Base-by-base conservation (phyloP, 805 yeast genomes). In the Cyberlindnera saturnus region DNA sequence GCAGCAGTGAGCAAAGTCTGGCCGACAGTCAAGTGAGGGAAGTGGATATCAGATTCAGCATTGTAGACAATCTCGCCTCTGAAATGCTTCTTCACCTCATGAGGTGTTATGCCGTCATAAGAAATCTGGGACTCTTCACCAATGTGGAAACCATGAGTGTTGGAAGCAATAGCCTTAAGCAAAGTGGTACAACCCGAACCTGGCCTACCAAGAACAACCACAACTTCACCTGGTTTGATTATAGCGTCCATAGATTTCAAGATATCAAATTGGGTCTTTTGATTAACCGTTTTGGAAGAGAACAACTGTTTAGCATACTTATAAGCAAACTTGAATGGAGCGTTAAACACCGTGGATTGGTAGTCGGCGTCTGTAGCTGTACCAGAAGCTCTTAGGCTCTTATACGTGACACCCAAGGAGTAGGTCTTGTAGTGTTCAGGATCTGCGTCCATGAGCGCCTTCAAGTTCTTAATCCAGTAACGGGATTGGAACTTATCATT, bases 151-250 rank as follows among this genome's bases (percentile, higher is more conserved):
- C 83, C 85, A 52, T 75, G 72, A 3, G 82, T 78, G 37, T 71
- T 70, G 29, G 76, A 65, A 33, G 82, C 70, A 38, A 81, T 61
- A 5, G 82, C 65, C 54, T 79, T 79, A 51, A 80, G 65, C 40
- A 79, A 63, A 4, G 86, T 79, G 6, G 86, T 67, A 53, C 86
- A 80, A 36, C 86, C 86, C 30, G 84, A 72, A 53, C 91, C 91
- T 1, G 91, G 91, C 62, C 90, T 74, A 45, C 93, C 91, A 37
- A 84, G 66, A 9, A 84, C 90, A 42, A 83, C 85, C 4, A 83
- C 76, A 36, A 82, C 68, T 48, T 81, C 81, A 43, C 89, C 89
- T 3, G 88, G 83, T 42, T 66, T 66, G 34, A 76, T 57, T 14
- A 74, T 49, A 16, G 81, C 86, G 47, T 79, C 82, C 75, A 74